A percentile compares a stretch with the other conserved stretches of the same genome.
Evolutionary conservation across 208 protist genomes (phyloP).

Genomic region (Acanthamoeba royreba): DNA sequence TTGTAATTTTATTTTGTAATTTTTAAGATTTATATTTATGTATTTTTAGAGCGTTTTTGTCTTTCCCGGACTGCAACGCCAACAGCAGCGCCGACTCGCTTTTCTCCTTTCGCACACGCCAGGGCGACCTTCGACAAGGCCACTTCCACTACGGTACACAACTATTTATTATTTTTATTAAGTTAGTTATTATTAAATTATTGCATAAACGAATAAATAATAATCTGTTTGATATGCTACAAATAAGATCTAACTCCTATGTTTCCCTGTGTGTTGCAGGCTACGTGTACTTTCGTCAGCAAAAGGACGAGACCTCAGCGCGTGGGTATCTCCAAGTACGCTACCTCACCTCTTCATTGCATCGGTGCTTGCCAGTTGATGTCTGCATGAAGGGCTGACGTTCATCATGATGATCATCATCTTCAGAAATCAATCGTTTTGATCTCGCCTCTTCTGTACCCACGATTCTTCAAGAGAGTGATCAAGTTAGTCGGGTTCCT

Average conservation of each 20-base stretch:
- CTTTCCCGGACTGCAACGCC: not conserved
- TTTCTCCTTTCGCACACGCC: not conserved
- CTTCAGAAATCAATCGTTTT: not conserved
- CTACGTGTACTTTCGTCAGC: not conserved
- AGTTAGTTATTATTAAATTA: too few relatives aligned
- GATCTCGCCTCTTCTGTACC: not conserved
- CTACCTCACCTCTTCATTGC: not conserved
- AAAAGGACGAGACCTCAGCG: not conserved
- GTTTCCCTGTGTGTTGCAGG: too few relatives aligned
- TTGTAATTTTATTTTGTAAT: too few relatives aligned
- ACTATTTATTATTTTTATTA: too few relatives aligned
- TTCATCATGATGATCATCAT: too few relatives aligned
- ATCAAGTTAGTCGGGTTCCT: not conserved
- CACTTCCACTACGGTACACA: conserved; percentile 9
- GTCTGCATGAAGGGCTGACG: too few relatives aligned
- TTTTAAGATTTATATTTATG: too few relatives aligned
- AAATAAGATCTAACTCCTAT: not conserved
- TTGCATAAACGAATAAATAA: too few relatives aligned
- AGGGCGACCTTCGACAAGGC: not conserved
- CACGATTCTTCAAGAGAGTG: not conserved
- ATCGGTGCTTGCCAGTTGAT: not conserved
- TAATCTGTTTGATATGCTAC: too few relatives aligned
- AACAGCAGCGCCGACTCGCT: not conserved
- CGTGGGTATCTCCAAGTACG: not conserved
- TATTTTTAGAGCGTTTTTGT: too few relatives aligned